Conservation (phyloP, 179 eudicot species). For the Camellia oleifera region DNA sequence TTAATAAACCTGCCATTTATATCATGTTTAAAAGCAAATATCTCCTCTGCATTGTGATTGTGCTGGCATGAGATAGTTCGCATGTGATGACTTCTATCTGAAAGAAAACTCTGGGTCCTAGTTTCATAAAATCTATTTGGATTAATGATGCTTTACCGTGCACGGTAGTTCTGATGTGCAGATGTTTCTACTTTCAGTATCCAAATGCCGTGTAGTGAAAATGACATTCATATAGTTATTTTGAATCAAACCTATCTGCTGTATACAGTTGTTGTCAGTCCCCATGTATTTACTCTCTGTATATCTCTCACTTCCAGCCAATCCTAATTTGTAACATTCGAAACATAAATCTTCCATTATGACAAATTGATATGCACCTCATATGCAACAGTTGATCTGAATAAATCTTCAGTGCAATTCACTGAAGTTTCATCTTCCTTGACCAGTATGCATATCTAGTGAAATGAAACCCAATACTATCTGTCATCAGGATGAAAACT, state of each 20-base stretch:
- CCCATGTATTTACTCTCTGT: neutral
- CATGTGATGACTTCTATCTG: neutral
- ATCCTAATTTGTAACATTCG: neutral
- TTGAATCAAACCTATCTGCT: neutral
- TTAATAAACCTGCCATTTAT: neutral
- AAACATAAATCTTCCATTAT: neutral
- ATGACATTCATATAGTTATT: neutral
- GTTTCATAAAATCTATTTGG: neutral
- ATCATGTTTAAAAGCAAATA: neutral
- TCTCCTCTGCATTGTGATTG: neutral
- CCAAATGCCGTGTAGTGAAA: neutral
- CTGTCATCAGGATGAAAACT: neutral
- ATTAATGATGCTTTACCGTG: no score
- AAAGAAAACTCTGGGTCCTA: neutral
- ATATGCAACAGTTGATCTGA: neutral
- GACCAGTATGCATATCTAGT: neutral
- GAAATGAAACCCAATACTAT: neutral
- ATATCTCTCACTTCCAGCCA: neutral
- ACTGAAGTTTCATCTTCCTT: neutral
- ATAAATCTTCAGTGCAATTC: neutral
- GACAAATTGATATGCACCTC: neutral
- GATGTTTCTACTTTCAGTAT: neutral
- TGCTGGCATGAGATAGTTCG: neutral
- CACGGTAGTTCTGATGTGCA: neutral
- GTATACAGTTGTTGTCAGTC: neutral